Evolutionary conservation across 2,329 filamentous ascomycete species (phyloP), one percentile per base, ranked within the genome.

Genomic region (Sporothrix pseudoabietina): DNA sequence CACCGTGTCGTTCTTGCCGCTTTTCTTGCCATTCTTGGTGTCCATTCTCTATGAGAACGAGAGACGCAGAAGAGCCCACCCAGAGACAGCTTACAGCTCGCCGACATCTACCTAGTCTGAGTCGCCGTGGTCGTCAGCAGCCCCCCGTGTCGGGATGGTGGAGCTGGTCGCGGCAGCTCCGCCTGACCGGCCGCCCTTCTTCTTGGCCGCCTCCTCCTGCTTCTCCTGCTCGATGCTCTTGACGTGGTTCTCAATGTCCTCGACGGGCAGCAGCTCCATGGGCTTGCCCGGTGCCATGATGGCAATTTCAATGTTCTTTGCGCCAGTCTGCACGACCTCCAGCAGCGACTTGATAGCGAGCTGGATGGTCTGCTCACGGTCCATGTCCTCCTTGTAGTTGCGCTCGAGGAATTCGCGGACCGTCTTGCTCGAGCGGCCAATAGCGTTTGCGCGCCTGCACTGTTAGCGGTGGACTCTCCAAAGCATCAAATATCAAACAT

Each of bases 151-250:
- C 79, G 93, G 86, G 79, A 96, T 94, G 59, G 93, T 39, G n/a
- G 61, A 10, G 39, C 61, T 66, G n/a, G 39, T 66, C 22, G 61
- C 30, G n/a, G 61, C 88, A 6, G 71, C 89, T 73, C 90, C 91
- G n/a, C 90, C 88, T 75, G 89, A 88, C 78, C 91, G 87, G 74
- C 92, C 92, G 73, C 92, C 92, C 90, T 97, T 97, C 91, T 97
- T 97, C 88, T 94, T 97, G 55, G 93, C 94, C 32, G 95, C 95
- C 86, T 99, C 96, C 83, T 98, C 96, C 82, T 97, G 94, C 89
- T 99, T 99, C 88, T 99, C 97, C 79, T 94, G 92, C 87, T 99
- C 97, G 82, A 99, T 99, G 83, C 90, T 96, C 90, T 98, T 98
- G 80, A 99, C 97, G 80, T 97, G 98, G 78, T 89, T 89, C 87